Percentiles rank a stretch among this genome's conserved stretches.
These are phyloP conservation scores for Lecanicillium sp. DNA, from an alignment of 2,329 filamentous ascomycete species.

Conservation along the genomic window DNA sequence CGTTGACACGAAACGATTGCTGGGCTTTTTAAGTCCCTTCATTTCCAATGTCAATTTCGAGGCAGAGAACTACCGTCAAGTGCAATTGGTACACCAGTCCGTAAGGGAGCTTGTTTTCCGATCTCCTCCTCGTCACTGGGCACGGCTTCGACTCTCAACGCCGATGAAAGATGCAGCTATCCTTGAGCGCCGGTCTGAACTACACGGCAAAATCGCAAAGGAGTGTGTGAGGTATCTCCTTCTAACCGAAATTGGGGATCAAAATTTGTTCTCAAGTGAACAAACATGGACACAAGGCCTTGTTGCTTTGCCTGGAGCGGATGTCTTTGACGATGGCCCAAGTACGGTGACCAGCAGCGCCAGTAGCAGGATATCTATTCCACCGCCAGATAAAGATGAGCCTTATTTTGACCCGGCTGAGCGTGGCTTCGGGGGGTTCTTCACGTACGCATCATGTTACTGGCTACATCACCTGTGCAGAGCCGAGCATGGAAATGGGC, in stretches of 20 bases:
- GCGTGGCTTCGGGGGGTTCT: constrained; percentile 21
- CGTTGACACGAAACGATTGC: constrained; percentile 24
- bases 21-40: constrained; percentile 19
- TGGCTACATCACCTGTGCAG: constrained; percentile 27
- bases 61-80: constrained; percentile 16
- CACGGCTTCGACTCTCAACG: neutral
- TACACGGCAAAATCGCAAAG: constrained; percentile 15
- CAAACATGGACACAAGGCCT: too few relatives aligned
- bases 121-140: constrained; percentile 8
- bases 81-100: constrained; percentile 18
- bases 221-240: constrained; percentile 24
- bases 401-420: constrained; percentile 19
- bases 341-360: too few relatives aligned
- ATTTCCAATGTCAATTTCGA: constrained; percentile 15
- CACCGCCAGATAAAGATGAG: constrained; percentile 17
- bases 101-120: constrained; percentile 17
- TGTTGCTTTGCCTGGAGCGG: too few relatives aligned
- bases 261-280: too few relatives aligned
- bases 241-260: constrained; percentile 26
- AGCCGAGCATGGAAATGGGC: constrained; percentile 14
- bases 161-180: neutral
- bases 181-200: neutral
- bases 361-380: neutral
- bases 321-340: too few relatives aligned
- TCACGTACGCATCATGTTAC: constrained; percentile 31